Evolutionary conservation across 768 basidiomycete species (phyloP).

Genomic region (Suillus lakei): DNA sequence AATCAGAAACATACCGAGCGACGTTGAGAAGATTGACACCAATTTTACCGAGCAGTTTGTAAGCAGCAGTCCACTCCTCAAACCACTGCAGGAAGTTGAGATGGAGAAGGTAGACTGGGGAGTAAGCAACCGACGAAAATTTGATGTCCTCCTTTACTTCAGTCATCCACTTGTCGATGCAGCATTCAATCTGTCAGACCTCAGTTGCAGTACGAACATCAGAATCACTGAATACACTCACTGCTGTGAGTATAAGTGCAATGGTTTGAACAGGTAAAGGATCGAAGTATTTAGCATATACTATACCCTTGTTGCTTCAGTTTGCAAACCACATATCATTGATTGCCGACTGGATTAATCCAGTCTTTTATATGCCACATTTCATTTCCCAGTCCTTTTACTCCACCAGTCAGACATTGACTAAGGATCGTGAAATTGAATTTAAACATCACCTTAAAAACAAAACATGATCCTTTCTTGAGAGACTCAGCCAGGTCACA

Average conservation of each 20-base stretch:
- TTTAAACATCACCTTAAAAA: slow-evolving; percentile 9
- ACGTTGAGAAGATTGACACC: background rate
- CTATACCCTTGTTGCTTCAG: slow-evolving; percentile 28
- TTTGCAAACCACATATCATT: slow-evolving; percentile 34
- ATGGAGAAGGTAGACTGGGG: slow-evolving; percentile 10
- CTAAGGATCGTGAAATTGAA: background rate
- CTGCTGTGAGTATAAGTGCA: slow-evolving; percentile 8
- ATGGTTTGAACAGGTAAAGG: slow-evolving; percentile 18
- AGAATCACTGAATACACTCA: background rate
- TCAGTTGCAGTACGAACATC: background rate
- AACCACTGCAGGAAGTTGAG: slow-evolving; percentile 9
- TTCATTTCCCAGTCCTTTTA: slow-evolving; percentile 7
- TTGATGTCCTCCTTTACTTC: slow-evolving; percentile 14
- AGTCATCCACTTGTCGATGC: slow-evolving; percentile 18
- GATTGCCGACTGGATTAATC: slow-evolving; percentile 26
- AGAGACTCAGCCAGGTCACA: slow-evolving; percentile 7
- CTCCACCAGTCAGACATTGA: background rate
- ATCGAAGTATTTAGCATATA: slow-evolving; percentile 25
- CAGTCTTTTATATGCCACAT: slow-evolving; percentile 29
- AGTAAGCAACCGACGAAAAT: slow-evolving; percentile 11
- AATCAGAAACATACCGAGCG: slow-evolving; percentile 3
- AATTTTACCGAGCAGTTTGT: slow-evolving; percentile 10
- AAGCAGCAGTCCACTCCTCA: slow-evolving; percentile 2
- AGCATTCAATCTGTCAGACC: slow-evolving; percentile 16
- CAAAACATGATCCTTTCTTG: slow-evolving; percentile 11